Conservation (phyloP, 2,329 filamentous ascomycete genomes). For the Aureobasidium namibiae region DNA sequence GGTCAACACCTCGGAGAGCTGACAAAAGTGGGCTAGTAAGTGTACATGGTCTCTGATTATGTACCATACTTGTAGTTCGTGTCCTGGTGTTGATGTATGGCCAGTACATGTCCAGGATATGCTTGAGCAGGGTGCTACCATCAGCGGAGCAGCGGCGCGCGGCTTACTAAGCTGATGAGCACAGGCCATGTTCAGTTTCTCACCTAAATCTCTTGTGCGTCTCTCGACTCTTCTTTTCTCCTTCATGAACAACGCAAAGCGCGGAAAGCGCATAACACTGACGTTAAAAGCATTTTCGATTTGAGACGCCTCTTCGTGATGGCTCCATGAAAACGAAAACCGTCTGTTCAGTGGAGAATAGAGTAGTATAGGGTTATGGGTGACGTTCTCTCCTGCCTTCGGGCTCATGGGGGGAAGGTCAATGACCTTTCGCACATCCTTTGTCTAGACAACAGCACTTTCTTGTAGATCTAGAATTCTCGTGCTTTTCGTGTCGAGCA, state of each 20-base stretch:
- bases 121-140: not conserved
- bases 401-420: constrained; percentile 27
- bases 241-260: constrained; percentile 29
- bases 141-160: not conserved
- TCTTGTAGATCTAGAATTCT: not conserved
- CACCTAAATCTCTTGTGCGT: constrained; percentile 2
- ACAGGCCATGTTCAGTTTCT: not conserved
- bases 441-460: not conserved
- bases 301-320: constrained; percentile 29
- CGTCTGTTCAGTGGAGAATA: constrained; percentile 32
- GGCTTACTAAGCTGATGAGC: not conserved
- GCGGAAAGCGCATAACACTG: constrained; percentile 24
- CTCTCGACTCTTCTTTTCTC: constrained; percentile 16
- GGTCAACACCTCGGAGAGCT: not conserved
- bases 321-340: constrained; percentile 34
- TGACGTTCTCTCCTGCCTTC: constrained; percentile 24
- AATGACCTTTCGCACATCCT: constrained; percentile 31
- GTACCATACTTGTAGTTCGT: not conserved
- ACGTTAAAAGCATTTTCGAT: constrained; percentile 33
- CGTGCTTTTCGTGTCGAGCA: not conserved
- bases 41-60: not conserved
- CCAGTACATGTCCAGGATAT: not conserved
- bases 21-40: not conserved
- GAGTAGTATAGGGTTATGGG: constrained; percentile 29
- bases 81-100: not conserved